These are phyloP conservation scores for Elaeis oleifera DNA, from an alignment of 202 grass and related monocot species.

Conservation along the genomic window DNA sequence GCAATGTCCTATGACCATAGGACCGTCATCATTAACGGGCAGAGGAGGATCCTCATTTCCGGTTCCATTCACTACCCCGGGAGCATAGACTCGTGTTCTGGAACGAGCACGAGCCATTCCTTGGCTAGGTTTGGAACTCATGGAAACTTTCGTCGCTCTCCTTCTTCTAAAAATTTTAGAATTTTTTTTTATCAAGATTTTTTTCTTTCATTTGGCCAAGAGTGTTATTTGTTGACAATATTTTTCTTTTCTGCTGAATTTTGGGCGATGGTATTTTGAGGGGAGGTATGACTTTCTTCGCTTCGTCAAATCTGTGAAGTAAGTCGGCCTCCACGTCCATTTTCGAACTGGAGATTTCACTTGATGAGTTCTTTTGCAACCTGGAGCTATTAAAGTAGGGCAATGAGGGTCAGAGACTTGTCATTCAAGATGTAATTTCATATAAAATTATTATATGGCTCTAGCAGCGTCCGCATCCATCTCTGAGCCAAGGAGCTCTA, in stretches of 20 bases:
- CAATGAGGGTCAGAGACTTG: too few relatives aligned
- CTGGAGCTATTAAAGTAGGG: too few relatives aligned
- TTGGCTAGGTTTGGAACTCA: constrained; percentile 34
- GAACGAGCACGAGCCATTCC: constrained; percentile 80
- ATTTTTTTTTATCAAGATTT: neutral
- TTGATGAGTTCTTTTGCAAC: too few relatives aligned
- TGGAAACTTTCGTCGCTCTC: neutral
- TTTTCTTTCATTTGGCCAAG: neutral
- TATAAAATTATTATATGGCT: too few relatives aligned
- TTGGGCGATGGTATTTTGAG: constrained; percentile 59
- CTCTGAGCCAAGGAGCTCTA: too few relatives aligned
- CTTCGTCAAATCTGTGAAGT: constrained; percentile 69
- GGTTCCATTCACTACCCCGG: constrained; percentile 97
- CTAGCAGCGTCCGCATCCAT: too few relatives aligned
- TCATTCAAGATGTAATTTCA: too few relatives aligned
- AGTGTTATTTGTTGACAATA: neutral
- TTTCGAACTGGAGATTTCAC: constrained; percentile 48
- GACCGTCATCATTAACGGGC: constrained; percentile 56
- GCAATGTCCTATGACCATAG: constrained; percentile 70
- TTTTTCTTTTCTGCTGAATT: neutral
- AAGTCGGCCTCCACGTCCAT: constrained; percentile 77
- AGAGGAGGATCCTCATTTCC: constrained; percentile 76
- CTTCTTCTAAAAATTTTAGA: neutral
- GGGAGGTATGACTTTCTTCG: constrained; percentile 85
- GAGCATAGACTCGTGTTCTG: constrained; percentile 94